Evolutionary conservation across 2,329 filamentous ascomycete genomes (phyloP).

Genomic region (Coniochaeta ligniaria): DNA sequence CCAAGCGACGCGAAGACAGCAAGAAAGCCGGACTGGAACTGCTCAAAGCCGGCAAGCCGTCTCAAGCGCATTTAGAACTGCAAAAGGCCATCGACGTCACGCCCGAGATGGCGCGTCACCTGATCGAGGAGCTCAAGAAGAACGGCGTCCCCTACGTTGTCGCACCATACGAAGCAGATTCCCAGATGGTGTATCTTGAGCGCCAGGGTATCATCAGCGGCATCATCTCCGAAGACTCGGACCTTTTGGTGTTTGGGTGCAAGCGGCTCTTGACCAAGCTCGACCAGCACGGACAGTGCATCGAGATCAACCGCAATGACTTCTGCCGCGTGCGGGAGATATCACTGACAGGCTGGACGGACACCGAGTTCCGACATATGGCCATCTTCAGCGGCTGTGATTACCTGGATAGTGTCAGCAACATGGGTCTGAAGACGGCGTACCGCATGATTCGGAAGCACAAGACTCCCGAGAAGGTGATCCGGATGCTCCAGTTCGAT

Average conservation of each 20-base stretch:
- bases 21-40: conserved; percentile 71
- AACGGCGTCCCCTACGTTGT: conserved; percentile 79
- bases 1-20: conserved; percentile 69
- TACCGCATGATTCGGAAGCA: conserved; percentile 86
- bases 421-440: conserved; percentile 87
- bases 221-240: conserved; percentile 93
- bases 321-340: conserved; percentile 86
- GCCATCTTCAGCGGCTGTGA: conserved; percentile 95
- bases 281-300: conserved; percentile 85
- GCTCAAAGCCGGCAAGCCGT: conserved; percentile 70
- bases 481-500: conserved; percentile 82
- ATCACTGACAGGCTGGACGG: conserved; percentile 85
- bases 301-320: conserved; percentile 84
- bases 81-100: conserved; percentile 96
- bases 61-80: conserved; percentile 76
- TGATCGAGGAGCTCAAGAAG: conserved; percentile 88
- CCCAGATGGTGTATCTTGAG: conserved; percentile 93
- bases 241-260: conserved; percentile 90
- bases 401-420: conserved; percentile 79
- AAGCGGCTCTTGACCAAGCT: conserved; percentile 88
- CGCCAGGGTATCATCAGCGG: conserved; percentile 75
- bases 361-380: conserved; percentile 88
- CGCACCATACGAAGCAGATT: conserved; percentile 93
- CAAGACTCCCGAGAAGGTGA: conserved; percentile 74
- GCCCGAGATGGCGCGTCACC: conserved; percentile 83